phyloP scores from a whole-genome alignment of 148 eudicot species.

The Polygonum aviculare region DNA sequence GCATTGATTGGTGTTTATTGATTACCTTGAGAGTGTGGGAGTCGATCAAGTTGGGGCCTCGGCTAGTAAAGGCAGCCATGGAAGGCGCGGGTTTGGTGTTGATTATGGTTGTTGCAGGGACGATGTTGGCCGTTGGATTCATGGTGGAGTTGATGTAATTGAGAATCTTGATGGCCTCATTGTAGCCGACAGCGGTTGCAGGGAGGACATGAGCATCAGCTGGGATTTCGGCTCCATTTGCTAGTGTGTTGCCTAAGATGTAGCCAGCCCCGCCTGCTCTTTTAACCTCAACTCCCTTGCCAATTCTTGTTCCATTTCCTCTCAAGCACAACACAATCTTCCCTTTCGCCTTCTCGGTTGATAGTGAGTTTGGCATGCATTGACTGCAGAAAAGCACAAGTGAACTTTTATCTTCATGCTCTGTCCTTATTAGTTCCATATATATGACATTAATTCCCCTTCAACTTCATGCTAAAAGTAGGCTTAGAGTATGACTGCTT shows the following conservation, averaged over 20 bases:
- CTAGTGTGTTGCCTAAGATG: conserved; percentile 42
- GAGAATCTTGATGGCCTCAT: conserved; percentile 30
- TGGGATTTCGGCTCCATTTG: conserved; percentile 32
- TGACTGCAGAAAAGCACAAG: conserved; percentile 36
- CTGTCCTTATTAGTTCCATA: background rate
- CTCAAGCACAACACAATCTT: conserved; percentile 70
- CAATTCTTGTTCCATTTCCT: conserved; percentile 62
- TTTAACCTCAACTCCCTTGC: conserved; percentile 66
- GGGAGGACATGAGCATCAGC: conserved; percentile 74
- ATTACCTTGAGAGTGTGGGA: conserved; percentile 63
- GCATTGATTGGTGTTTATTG: background rate
- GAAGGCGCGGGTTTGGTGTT: conserved; percentile 50
- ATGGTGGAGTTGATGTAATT: conserved; percentile 47
- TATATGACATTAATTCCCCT: background rate
- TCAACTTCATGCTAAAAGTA: background rate
- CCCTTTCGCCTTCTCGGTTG: conserved; percentile 46
- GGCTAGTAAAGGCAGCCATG: conserved; percentile 69
- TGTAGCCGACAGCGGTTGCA: conserved; percentile 54
- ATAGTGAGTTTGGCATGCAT: conserved; percentile 65
- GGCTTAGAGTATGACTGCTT: no score
- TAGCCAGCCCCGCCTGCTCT: conserved; percentile 72
- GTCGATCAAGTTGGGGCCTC: conserved; percentile 55
- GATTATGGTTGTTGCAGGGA: conserved; percentile 37
- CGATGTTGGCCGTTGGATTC: conserved; percentile 45
- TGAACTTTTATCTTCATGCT: background rate